Percentiles rank a stretch among this genome's conserved stretches.
phyloP scores from a whole-genome alignment of 225 moss, liverwort and hornwort species.

The Sphagnum contortum region DNA sequence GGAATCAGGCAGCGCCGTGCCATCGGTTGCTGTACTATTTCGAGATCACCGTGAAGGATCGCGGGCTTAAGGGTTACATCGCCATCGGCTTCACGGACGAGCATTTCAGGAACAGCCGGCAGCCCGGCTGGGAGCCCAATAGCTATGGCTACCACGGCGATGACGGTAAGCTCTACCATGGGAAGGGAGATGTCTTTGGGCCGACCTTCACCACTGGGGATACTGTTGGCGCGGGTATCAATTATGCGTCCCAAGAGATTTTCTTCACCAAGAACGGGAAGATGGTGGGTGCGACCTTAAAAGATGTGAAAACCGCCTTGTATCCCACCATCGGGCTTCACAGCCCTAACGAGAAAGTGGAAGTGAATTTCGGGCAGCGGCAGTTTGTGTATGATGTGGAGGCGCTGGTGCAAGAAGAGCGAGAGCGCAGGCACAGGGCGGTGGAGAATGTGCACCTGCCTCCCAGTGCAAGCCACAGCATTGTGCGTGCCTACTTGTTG shows the following conservation, averaged over 20 bases:
- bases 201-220: constrained; percentile 76
- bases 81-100: constrained; percentile 91
- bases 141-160: constrained; percentile 90
- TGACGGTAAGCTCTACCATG: constrained; percentile 81
- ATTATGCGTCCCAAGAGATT: constrained; percentile 84
- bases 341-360: constrained; percentile 85
- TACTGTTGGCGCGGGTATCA: constrained; percentile 92
- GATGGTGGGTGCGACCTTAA: constrained; percentile 43
- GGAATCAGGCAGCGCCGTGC: constrained; percentile 73
- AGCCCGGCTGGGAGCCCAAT: constrained; percentile 93
- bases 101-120: constrained; percentile 87
- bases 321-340: constrained; percentile 88
- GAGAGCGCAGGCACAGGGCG: constrained; percentile 54
- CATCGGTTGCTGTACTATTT: constrained; percentile 86
- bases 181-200: constrained; percentile 55
- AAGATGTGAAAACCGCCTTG: constrained; percentile 66
- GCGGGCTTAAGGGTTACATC: constrained; percentile 68
- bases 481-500: constrained; percentile 81
- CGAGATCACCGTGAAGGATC: constrained; percentile 76
- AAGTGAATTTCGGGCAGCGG: constrained; percentile 89
- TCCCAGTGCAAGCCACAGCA: constrained; percentile 76
- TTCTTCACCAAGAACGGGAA: constrained; percentile 94
- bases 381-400: constrained; percentile 79
- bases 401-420: constrained; percentile 59
- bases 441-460: constrained; percentile 72